Conservation (phyloP, 2,329 filamentous ascomycete genomes). For the Aspergillus cejpii region DNA sequence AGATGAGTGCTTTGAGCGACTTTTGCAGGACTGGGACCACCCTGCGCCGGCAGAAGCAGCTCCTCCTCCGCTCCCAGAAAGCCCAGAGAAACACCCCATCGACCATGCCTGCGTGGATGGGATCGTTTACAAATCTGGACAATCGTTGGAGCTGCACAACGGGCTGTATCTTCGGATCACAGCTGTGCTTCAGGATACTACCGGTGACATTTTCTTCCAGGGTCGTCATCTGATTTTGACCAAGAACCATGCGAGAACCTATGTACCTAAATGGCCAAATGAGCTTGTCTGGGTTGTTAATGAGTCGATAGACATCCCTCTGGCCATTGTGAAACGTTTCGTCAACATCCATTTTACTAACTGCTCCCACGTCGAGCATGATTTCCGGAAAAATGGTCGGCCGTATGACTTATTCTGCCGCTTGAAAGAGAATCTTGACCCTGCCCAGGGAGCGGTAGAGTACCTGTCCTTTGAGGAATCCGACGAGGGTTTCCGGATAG, state of each 20-base stretch:
- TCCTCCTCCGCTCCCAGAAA: neutral
- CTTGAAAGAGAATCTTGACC: conserved; percentile 22
- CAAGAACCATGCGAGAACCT: conserved; percentile 25
- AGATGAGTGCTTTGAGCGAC: conserved; percentile 20
- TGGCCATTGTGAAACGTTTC: conserved; percentile 35
- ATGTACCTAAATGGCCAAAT: conserved; percentile 35
- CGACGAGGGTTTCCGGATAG: conserved; percentile 17
- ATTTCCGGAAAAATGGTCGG: conserved; percentile 27
- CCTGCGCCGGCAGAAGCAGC: neutral
- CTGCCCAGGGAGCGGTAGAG: conserved; percentile 23
- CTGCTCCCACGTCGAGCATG: conserved; percentile 19
- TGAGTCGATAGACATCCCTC: conserved; percentile 39
- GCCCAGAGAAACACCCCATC: conserved; percentile 5
- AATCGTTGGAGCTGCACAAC: conserved; percentile 35
- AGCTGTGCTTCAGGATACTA: conserved; percentile 27
- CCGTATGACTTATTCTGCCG: conserved; percentile 29
- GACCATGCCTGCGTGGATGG: conserved; percentile 16
- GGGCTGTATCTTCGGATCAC: conserved; percentile 39
- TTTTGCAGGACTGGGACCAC: conserved; percentile 11
- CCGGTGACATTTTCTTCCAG: conserved; percentile 27
- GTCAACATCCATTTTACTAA: conserved; percentile 53
- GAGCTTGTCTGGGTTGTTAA: conserved; percentile 43
- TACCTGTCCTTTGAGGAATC: conserved; percentile 29
- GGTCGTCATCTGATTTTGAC: conserved; percentile 35
- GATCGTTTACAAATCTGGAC: conserved; percentile 22